Percentiles rank a stretch among this genome's conserved stretches.
Evolutionary conservation across 352 stramenopile species (phyloP).

Genomic region (Globisporangium parvum): DNA sequence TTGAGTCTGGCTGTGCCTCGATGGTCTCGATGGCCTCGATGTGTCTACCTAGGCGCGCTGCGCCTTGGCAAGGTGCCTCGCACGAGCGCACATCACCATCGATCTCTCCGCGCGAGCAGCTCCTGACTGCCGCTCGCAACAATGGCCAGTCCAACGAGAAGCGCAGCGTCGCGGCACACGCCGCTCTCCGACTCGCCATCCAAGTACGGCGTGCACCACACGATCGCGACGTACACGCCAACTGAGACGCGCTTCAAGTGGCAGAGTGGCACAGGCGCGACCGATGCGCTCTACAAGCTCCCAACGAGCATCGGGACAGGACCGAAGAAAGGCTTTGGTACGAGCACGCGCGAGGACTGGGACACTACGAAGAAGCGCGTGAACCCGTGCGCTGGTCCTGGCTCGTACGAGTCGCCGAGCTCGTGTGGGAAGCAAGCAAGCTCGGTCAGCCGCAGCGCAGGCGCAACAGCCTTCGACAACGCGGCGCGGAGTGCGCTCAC

Average conservation of each 20-base stretch:
- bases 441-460: conserved; percentile 42
- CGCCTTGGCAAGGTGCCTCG: neutral
- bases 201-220: conserved; percentile 66
- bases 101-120: neutral
- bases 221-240: conserved; percentile 52
- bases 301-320: conserved; percentile 49
- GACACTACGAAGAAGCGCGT: conserved; percentile 51
- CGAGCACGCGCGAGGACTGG: conserved; percentile 75
- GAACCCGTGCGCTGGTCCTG: conserved; percentile 58
- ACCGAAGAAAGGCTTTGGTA: conserved; percentile 69
- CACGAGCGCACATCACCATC: neutral
- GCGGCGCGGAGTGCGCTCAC: conserved; percentile 34
- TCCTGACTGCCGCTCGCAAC: neutral
- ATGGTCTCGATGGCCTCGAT: no score
- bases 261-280: conserved; percentile 45
- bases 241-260: conserved; percentile 73
- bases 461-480: conserved; percentile 59
- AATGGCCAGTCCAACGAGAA: conserved; percentile 18
- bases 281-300: conserved; percentile 69
- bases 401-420: conserved; percentile 50
- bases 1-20: no score
- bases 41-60: no score
- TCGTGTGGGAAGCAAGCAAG: conserved; percentile 60
- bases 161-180: conserved; percentile 18
- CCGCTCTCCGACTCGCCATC: conserved; percentile 71